These are phyloP conservation scores for Fibroporia radiculosa DNA, from an alignment of 768 basidiomycete species.

Conservation along the genomic window DNA sequence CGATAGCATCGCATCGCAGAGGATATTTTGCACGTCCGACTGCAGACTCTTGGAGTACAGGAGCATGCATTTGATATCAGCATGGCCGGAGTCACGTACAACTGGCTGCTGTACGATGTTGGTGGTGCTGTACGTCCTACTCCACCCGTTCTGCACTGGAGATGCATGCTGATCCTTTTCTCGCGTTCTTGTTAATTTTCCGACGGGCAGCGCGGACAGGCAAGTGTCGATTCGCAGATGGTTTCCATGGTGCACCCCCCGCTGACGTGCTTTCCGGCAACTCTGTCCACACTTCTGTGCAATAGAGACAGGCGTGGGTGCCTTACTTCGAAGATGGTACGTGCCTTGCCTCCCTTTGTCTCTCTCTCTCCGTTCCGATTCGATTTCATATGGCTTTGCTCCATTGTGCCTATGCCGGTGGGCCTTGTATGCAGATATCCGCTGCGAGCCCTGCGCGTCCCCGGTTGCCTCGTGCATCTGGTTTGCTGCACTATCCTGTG, in stretches of 20 bases:
- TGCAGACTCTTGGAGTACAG: conserved; percentile 74
- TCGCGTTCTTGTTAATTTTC: no score
- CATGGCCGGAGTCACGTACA: conserved; percentile 52
- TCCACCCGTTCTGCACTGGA: background rate
- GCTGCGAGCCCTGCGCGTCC: no score
- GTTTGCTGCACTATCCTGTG: no score
- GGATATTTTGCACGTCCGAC: conserved; percentile 71
- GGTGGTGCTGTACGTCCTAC: conserved; percentile 61
- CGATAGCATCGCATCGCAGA: no score
- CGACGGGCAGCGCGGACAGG: conserved; percentile 60
- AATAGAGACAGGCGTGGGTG: conserved; percentile 70
- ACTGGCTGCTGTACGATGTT: conserved; percentile 80
- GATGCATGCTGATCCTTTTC: background rate
- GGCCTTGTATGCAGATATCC: background rate
- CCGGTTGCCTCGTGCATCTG: no score
- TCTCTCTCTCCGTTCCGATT: background rate
- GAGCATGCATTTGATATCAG: conserved; percentile 69
- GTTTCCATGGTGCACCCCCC: no score
- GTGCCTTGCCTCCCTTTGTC: conserved; percentile 6
- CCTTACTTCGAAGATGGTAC: conserved; percentile 81
- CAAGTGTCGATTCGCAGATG: conserved; percentile 22
- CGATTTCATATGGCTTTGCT: background rate
- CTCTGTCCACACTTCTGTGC: background rate
- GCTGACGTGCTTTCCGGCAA: no score
- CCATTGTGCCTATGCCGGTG: background rate